phyloP scores from a whole-genome alignment of 2,329 filamentous ascomycete genomes.

The Parastagonospora avenae region DNA sequence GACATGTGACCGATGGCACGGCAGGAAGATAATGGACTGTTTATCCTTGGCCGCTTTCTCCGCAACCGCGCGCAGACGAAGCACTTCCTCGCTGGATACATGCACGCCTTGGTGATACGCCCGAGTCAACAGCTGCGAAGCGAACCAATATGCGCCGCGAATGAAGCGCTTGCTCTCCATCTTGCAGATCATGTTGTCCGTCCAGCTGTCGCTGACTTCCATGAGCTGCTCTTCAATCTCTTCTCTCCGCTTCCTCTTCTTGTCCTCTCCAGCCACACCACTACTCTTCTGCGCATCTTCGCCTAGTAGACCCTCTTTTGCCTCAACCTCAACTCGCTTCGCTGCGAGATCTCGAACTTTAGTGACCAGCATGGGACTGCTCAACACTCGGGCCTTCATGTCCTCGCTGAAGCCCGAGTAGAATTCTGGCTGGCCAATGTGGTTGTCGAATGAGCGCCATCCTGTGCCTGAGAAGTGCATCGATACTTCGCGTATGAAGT shows the following conservation, averaged over 20 bases:
- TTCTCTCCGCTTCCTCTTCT: slow-evolving; percentile 64
- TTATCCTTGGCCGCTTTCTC: slow-evolving; percentile 82
- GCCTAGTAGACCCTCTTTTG: slow-evolving; percentile 69
- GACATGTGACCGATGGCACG: slow-evolving; percentile 92
- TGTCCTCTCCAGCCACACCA: slow-evolving; percentile 59
- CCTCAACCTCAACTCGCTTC: slow-evolving; percentile 74
- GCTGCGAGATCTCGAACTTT: slow-evolving; percentile 80
- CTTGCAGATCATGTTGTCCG: slow-evolving; percentile 98
- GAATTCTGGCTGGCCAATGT: slow-evolving; percentile 91
- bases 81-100: slow-evolving; percentile 90
- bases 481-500: slow-evolving; percentile 91
- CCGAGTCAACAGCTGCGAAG: slow-evolving; percentile 84
- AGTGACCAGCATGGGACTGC: slow-evolving; percentile 72
- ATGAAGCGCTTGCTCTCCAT: slow-evolving; percentile 96
- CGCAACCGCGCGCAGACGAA: slow-evolving; percentile 80
- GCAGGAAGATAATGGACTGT: slow-evolving; percentile 94
- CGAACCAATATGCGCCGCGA: slow-evolving; percentile 85
- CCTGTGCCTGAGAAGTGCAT: slow-evolving; percentile 90
- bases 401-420: slow-evolving; percentile 90
- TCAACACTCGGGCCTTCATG: slow-evolving; percentile 80
- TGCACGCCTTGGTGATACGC: slow-evolving; percentile 98
- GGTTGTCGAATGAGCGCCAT: slow-evolving; percentile 91
- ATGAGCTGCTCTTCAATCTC: slow-evolving; percentile 75
- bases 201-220: slow-evolving; percentile 83
- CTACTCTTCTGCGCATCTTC: slow-evolving; percentile 53